Base-by-base conservation (phyloP, 495 filamentous ascomycete species). In the Gamarada debralockiae region DNA sequence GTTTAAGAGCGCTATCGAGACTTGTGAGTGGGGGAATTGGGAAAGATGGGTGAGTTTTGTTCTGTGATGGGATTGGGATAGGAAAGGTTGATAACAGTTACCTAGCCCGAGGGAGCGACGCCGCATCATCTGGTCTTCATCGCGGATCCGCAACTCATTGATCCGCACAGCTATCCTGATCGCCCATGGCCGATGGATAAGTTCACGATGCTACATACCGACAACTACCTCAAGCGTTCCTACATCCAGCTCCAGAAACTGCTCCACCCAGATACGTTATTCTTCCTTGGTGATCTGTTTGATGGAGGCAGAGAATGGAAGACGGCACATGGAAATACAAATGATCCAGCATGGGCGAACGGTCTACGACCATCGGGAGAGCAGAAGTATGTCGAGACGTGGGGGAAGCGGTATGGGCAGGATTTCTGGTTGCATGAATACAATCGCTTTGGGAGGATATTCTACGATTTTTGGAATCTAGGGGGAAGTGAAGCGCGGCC, bases 271-370 rank as follows among this genome's bases (percentile, higher is more conserved):
- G 86, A 93, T 57, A 91, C 85, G 25, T 76, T 92, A 2, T 74
- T 95, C 58, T 97, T 99, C 65, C 73, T 99, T 0, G 95, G 95
- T 3, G 95, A 99, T 62, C 74, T 99, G 1, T 97, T 99, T 59
- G 95, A 99, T 61, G 95, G 95, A 2, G 95, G 95, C 13, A 78
- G 95, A 60, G 95, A 99, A 70, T 99, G 95, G 95, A 84, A 84
- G 48, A 88, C 89, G 22, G 68, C 65, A 12, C 70, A 70, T 12
- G 69, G 72, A 7, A 71, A 77, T 18, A 85, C 79, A 50, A 67
- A 74, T 29, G 88, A 87, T 48, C 83, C 87, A 0, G 66, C 66
- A 42, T 81, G 77, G 77, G 73, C 68, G 8, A 63, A 65, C 49
- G 66, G 60, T 1, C 64, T 70, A 37, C 70, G 78, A 23, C 73